A percentile compares a stretch with the other conserved stretches of the same genome.
Conservation (phyloP, 2,329 filamentous ascomycete genomes). For the Aplosporella prunicola region DNA sequence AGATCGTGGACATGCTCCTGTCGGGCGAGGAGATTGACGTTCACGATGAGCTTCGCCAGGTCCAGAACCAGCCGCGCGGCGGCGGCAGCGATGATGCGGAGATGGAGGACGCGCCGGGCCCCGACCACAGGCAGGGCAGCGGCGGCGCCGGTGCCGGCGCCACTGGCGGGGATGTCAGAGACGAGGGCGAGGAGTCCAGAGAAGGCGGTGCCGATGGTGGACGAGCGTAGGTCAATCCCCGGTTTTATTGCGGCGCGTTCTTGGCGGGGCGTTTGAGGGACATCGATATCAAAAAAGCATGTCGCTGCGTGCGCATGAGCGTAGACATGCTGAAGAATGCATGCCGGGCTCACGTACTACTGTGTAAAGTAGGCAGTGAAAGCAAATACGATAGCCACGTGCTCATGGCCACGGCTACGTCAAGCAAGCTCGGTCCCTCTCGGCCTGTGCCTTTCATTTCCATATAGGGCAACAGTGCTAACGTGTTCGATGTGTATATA, state of each 20-base stretch:
- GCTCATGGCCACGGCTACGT: not conserved
- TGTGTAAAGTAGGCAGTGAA: conserved; percentile 9
- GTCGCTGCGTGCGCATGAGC: no score
- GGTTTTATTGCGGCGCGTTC: conserved; percentile 10
- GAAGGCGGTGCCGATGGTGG: conserved; percentile 94
- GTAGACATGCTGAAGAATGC: no score
- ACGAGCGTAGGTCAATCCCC: conserved; percentile 85
- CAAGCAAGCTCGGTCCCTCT: no score
- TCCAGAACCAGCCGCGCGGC: conserved; percentile 43
- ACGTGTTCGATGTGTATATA: conserved; percentile 1
- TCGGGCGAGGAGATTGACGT: conserved; percentile 86
- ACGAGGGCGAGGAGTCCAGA: conserved; percentile 79
- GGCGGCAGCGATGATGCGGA: conserved; percentile 58
- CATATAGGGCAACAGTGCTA: no score
- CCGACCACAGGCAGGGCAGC: conserved; percentile 35
- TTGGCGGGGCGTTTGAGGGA: conserved; percentile 10
- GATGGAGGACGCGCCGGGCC: conserved; percentile 49
- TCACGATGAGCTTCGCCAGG: conserved; percentile 52
- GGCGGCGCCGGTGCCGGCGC: conserved; percentile 80
- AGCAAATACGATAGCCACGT: conserved; percentile 4
- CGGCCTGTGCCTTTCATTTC: no score
- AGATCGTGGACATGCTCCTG: conserved; percentile 74
- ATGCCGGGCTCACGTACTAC: no score
- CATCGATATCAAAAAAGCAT: conserved; percentile 6
- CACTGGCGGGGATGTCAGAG: conserved; percentile 81